These are phyloP conservation scores for Striga hermonthica DNA, from an alignment of 305 asterid genomes.

Conservation along the genomic window DNA sequence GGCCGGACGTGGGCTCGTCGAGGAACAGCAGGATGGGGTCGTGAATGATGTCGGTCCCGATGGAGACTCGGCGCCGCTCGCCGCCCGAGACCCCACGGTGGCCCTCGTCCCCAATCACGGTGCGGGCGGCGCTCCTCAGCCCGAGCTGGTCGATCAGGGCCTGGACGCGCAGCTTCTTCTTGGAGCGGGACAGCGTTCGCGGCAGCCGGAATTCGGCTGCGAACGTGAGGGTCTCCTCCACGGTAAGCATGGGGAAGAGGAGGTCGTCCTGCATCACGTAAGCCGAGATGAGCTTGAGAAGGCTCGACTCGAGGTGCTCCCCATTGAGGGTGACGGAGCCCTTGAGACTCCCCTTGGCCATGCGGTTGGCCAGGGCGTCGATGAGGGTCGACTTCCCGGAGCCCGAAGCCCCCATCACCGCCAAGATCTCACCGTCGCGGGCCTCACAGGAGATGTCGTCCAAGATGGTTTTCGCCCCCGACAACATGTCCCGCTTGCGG, in stretches of 20 bases:
- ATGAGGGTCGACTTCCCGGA: conserved; percentile 74
- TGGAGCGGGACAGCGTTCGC: conserved; percentile 48
- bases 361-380: conserved; percentile 71
- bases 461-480: conserved; percentile 47
- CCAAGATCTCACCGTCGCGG: conserved; percentile 76
- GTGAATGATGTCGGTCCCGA: conserved; percentile 75
- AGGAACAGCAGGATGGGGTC: conserved; percentile 69
- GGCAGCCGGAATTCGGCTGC: conserved; percentile 82
- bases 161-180: conserved; percentile 61
- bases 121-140: conserved; percentile 62
- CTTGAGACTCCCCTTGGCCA: conserved; percentile 63
- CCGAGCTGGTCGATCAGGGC: conserved; percentile 70
- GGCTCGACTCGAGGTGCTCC: conserved; percentile 56
- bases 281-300: conserved; percentile 65
- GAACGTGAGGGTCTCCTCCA: conserved; percentile 72
- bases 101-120: conserved; percentile 84
- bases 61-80: conserved; percentile 68
- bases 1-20: conserved; percentile 77
- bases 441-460: conserved; percentile 71
- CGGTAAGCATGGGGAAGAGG: conserved; percentile 69
- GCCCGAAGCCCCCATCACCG: conserved; percentile 80
- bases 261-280: conserved; percentile 83
- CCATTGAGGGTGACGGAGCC: conserved; percentile 63
- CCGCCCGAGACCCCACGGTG: conserved; percentile 84
- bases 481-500: conserved; percentile 29